Evolutionary conservation across 2,329 filamentous ascomycete genomes (phyloP), one percentile per base, ranked within the genome.

Genomic region (Talaromyces islandicus): DNA sequence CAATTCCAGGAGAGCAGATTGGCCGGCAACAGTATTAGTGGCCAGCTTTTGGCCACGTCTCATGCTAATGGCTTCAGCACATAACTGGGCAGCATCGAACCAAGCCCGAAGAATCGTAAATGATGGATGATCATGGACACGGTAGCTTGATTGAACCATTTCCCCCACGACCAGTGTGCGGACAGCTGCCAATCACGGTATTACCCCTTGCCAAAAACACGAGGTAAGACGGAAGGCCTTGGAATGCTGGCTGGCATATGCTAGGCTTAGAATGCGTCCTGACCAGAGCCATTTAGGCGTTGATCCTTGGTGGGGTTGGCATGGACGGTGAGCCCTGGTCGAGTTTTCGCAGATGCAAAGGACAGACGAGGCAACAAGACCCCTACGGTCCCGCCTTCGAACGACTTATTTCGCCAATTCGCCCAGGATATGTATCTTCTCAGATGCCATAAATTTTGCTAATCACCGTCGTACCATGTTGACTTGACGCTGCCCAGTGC

Each of bases 241-340:
- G 27, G 41, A 35, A 52, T 17, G 69, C 71, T 71, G 68, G 73
- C 25, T 52, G 12, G 24, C 48, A n/a, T 21, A 52, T n/a, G 2
- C 27, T 2, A 19, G 11, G 48, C 48, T 52, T n/a, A 25, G 17
- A 52, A 52, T 52, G 48, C 9, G 14, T n/a, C 7, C 14, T n/a
- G 48, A 52, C 25, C 48, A 52, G n/a, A 29, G 24, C 43, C 6
- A 50, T 50, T n/a, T 50, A 21, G 43, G 43, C 24, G 19, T 52
- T 29, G 17, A 46, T 46, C 21, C 43, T 46, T 46, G 43, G 19
- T 24, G 19, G 41, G 41, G 3, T 43, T 21, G 41, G 43, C 11
- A 46, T 46, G 43, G 43, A 19, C n/a, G 21, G 43, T 11, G 17
- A 46, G 5, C 17, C 43, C 19, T 19, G 4, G 43, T 12, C 43